These are phyloP conservation scores for Rhynchospora breviuscula DNA, from an alignment of 176 grass and related monocot genomes.

Conservation along the genomic window DNA sequence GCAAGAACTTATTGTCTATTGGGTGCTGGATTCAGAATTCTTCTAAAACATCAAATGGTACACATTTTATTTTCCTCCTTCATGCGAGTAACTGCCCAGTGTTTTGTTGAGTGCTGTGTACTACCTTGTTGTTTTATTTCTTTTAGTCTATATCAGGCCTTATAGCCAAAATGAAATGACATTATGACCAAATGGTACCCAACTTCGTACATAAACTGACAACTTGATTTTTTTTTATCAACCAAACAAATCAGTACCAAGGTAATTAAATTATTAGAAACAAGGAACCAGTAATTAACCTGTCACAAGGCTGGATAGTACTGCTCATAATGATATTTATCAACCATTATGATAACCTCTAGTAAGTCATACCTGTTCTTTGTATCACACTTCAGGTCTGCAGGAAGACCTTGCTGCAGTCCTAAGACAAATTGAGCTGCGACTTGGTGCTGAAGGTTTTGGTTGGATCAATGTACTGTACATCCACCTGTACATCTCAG, in stretches of 20 bases:
- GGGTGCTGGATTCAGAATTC: slow-evolving; percentile 62
- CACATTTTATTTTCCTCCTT: not conserved
- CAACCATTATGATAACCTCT: not conserved
- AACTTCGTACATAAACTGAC: not conserved
- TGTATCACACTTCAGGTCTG: slow-evolving; percentile 39
- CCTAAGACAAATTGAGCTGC: slow-evolving; percentile 67
- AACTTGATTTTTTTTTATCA: not conserved
- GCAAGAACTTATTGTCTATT: slow-evolving; percentile 59
- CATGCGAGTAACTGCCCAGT: not conserved
- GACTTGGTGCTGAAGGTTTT: slow-evolving; percentile 63
- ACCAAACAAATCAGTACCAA: not conserved
- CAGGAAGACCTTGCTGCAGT: slow-evolving; percentile 62
- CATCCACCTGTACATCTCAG: slow-evolving; percentile 94
- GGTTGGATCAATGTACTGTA: slow-evolving; percentile 83
- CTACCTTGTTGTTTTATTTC: not conserved
- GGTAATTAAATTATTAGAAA: not conserved
- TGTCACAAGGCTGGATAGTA: not conserved
- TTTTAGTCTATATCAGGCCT: not conserved
- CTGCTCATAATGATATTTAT: not conserved
- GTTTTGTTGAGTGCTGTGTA: not conserved
- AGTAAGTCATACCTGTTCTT: not conserved
- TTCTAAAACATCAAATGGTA: slow-evolving; percentile 47
- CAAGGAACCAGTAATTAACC: not conserved
- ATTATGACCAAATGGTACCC: not conserved
- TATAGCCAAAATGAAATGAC: not conserved